A percentile compares a stretch with the other conserved stretches of the same genome.
These are phyloP conservation scores for Herpetomonas samuelpessoai DNA, from an alignment of 208 protist species.

Conservation along the genomic window DNA sequence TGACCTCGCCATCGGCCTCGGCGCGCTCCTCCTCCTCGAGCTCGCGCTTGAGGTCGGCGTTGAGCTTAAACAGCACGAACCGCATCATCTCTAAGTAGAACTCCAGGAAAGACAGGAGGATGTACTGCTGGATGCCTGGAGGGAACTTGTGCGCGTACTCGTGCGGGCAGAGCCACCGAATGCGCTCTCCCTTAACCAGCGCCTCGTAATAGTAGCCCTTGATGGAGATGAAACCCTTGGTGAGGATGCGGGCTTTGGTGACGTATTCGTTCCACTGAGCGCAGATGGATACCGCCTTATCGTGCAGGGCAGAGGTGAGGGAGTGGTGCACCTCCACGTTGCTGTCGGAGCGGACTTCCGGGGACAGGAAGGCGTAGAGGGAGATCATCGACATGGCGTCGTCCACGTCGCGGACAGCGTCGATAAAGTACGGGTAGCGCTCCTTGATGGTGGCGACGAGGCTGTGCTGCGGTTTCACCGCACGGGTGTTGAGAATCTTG, in stretches of 20 bases:
- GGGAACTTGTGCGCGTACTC: constrained; percentile 95
- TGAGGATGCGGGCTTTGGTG: constrained; percentile 65
- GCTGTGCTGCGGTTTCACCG: constrained; percentile 85
- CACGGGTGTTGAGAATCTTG: constrained; percentile 48
- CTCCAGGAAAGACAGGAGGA: constrained; percentile 97
- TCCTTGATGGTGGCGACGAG: constrained; percentile 96
- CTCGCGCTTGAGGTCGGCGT: constrained; percentile 60
- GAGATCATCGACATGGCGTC: constrained; percentile 96
- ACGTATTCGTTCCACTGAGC: constrained; percentile 90
- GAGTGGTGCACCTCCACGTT: constrained; percentile 79
- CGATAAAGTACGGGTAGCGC: constrained; percentile 97
- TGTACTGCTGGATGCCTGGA: constrained; percentile 93
- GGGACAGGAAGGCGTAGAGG: constrained; percentile 93
- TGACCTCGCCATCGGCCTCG: constrained; percentile 50
- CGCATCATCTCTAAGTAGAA: constrained; percentile 96
- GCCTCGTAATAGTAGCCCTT: constrained; percentile 99
- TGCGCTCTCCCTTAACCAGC: constrained; percentile 87
- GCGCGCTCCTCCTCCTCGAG: constrained; percentile 66
- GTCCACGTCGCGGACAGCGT: constrained; percentile 96
- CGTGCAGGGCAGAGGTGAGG: constrained; percentile 77
- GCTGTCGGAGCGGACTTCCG: constrained; percentile 63
- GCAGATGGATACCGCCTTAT: constrained; percentile 60
- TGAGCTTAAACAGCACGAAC: constrained; percentile 98
- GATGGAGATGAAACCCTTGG: constrained; percentile 97
- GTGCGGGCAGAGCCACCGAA: constrained; percentile 98